Evolutionary conservation across 306 rosid species (phyloP).

Genomic region (Myrica gale): DNA sequence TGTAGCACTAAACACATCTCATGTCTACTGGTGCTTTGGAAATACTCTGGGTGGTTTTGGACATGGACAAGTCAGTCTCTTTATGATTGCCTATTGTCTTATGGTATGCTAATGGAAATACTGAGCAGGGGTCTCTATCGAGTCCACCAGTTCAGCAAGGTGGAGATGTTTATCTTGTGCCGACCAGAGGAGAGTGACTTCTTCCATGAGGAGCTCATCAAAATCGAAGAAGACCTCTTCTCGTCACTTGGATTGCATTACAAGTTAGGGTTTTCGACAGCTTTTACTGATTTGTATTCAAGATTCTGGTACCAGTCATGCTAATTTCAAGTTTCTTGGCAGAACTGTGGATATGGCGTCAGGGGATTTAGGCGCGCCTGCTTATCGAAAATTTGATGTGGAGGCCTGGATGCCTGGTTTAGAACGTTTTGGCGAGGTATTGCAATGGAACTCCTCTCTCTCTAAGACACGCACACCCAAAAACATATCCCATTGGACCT

Average conservation of each 20-base stretch:
- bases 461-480: not conserved
- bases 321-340: slow-evolving; percentile 31
- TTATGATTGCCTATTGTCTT: not conserved
- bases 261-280: slow-evolving; percentile 46
- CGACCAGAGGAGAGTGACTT: slow-evolving; percentile 78
- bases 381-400: slow-evolving; percentile 83
- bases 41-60: not conserved
- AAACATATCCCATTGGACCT: not conserved
- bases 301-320: slow-evolving; percentile 17
- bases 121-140: slow-evolving; percentile 90
- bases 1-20: not conserved
- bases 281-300: slow-evolving; percentile 23
- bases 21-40: not conserved
- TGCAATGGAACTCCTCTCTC: slow-evolving; percentile 2
- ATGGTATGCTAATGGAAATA: slow-evolving; percentile 6
- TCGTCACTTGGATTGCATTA: slow-evolving; percentile 79
- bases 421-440: slow-evolving; percentile 90
- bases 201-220: slow-evolving; percentile 81
- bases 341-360: slow-evolving; percentile 97
- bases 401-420: slow-evolving; percentile 99
- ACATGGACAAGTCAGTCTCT: not conserved
- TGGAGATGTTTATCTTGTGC: slow-evolving; percentile 88
- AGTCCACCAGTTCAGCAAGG: slow-evolving; percentile 98
- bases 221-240: slow-evolving; percentile 82
- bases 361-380: slow-evolving; percentile 93